Base-by-base conservation (phyloP, 148 eudicot genomes). In the Rhododendron griersonianum region DNA sequence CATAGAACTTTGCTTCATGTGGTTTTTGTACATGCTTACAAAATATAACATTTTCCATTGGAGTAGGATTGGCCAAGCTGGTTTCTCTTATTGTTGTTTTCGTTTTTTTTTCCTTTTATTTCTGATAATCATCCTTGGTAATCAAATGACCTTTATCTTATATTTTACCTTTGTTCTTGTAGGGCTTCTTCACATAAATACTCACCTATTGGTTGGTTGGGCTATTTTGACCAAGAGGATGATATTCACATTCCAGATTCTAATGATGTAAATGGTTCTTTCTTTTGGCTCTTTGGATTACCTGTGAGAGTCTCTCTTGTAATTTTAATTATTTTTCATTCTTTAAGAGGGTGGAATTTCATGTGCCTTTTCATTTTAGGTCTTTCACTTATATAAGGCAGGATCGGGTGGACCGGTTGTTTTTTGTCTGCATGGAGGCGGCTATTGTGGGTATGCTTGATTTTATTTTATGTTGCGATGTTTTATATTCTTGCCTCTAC, bases 371-470 rank as follows among this genome's bases (percentile, higher is more conserved):
- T 69, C 63, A 78, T 88, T 89, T 79, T 88, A 96, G 99, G 95
- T 96, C 55, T 96, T 96, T 90, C 99, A 96, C 87, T 85, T 96
- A 21, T 96, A 95, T 78, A 92, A 89, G 89, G 99, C 98, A 73
- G 99, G 99, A 83, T 88, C 86, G 76, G 93, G 93, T 85, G 99
- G 99, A 74, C 99, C 99, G 5, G 96, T 95, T 74, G 88, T 95
- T 51, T 92, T 96, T 87, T 96, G 99, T 90, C 93, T 96, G 87
- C 99, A 96, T 90, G 99, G 99, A 86, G 98, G 99, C 73, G 99
- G 99, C 86, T 96, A 91, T 87, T 90, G 96, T 86, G 99, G 99
- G 99, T 96, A 91, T 74, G 85, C 71, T 11, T 57, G 81, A 78
- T 84, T 76, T 69, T 69, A 51, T 33, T 67, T 84, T 74, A 61